These are phyloP conservation scores for Yamadazyma conglobata DNA, from an alignment of 1,139 yeast genomes.

Conservation along the genomic window DNA sequence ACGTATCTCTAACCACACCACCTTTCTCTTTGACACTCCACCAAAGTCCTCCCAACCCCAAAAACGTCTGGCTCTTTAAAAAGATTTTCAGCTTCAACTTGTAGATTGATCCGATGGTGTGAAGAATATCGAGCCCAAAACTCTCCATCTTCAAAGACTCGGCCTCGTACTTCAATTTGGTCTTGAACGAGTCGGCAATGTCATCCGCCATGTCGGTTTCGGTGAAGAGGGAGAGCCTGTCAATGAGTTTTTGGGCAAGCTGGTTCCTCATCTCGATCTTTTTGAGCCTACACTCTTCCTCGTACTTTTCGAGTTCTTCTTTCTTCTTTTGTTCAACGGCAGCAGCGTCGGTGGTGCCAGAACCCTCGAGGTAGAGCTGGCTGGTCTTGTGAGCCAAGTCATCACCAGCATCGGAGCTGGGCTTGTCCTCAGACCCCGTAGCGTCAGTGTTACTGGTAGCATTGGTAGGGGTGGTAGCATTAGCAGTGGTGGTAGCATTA, in stretches of 20 bases:
- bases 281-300: constrained; percentile 70
- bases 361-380: constrained; percentile 12
- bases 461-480: not conserved
- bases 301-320: constrained; percentile 70
- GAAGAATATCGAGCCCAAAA: constrained; percentile 87
- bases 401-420: not conserved
- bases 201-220: constrained; percentile 76
- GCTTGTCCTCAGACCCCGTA: not conserved
- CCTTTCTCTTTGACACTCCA: constrained; percentile 85
- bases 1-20: constrained; percentile 77
- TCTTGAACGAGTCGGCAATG: constrained; percentile 64
- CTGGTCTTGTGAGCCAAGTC: constrained; percentile 1
- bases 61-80: constrained; percentile 61
- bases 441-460: constrained; percentile 1
- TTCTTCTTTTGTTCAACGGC: constrained; percentile 40
- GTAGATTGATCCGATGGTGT: constrained; percentile 79
- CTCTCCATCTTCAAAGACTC: constrained; percentile 90
- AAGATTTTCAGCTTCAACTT: constrained; percentile 61
- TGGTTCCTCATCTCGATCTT: constrained; percentile 70
- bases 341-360: constrained; percentile 8
- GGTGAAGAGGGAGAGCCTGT: constrained; percentile 70
- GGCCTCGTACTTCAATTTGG: constrained; percentile 77
- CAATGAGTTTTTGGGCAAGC: constrained; percentile 60
- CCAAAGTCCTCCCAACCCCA: constrained; percentile 84
- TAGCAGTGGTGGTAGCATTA: constrained; percentile 1